Evolutionary conservation across 2,329 filamentous ascomycete genomes (phyloP).

Genomic region (Epichloe glyceriae): DNA sequence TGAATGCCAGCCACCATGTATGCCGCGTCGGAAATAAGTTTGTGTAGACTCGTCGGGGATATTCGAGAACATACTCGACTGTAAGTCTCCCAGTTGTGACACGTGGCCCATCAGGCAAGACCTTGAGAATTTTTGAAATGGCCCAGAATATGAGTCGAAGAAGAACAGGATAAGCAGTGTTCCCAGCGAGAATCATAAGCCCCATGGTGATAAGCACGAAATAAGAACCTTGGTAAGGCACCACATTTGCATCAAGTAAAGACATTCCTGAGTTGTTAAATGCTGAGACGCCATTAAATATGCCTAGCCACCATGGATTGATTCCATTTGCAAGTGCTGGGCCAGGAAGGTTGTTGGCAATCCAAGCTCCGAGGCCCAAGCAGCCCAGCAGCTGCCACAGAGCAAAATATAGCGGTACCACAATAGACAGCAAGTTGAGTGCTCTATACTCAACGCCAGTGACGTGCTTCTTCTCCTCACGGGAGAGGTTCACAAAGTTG

Average conservation of each 20-base stretch:
- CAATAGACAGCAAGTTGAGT: conserved; percentile 41
- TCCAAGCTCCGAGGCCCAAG: conserved; percentile 49
- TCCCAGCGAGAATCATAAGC: conserved; percentile 48
- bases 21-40: conserved; percentile 50
- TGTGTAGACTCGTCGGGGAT: conserved; percentile 46
- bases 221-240: conserved; percentile 41
- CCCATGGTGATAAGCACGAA: conserved; percentile 42
- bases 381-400: conserved; percentile 46
- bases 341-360: conserved; percentile 36
- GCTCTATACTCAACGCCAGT: conserved; percentile 41
- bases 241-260: conserved; percentile 52
- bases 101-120: not conserved
- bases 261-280: conserved; percentile 65
- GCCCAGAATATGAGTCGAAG: conserved; percentile 47
- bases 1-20: conserved; percentile 50
- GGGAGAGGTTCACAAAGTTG: conserved; percentile 39
- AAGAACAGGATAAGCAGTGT: conserved; percentile 53
- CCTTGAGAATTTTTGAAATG: not conserved
- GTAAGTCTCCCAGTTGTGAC: conserved; percentile 31
- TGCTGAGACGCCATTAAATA: conserved; percentile 54
- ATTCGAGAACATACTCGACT: conserved; percentile 39
- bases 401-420: conserved; percentile 48
- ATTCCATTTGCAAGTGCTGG: conserved; percentile 41
- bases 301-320: conserved; percentile 55
- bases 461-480: conserved; percentile 34